These are phyloP conservation scores for Pseudozyma sp. DNA, from an alignment of 1,284 basidiomycete species.

Conservation along the genomic window DNA sequence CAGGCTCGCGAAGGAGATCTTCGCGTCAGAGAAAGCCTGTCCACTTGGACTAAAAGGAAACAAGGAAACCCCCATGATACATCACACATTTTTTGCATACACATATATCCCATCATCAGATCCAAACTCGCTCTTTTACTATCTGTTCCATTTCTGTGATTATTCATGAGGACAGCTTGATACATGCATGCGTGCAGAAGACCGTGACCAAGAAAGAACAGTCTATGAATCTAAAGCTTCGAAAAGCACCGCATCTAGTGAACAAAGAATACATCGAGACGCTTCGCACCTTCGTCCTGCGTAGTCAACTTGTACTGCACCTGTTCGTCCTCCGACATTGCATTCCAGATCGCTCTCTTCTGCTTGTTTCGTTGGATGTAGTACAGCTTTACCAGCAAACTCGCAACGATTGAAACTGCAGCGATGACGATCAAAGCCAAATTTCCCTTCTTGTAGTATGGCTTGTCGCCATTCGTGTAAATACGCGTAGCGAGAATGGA, in stretches of 20 bases:
- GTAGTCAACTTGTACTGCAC: constrained; percentile 47
- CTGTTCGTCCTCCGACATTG: constrained; percentile 28
- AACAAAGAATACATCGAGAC: constrained; percentile 47
- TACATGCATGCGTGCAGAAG: neutral
- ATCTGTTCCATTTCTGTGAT: neutral
- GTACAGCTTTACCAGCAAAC: constrained; percentile 46
- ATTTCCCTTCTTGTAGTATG: constrained; percentile 53
- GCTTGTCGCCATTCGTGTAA: constrained; percentile 50
- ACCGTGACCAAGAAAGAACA: no score
- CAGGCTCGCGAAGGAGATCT: constrained; percentile 18
- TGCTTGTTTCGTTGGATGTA: constrained; percentile 48
- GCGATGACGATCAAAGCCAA: constrained; percentile 32
- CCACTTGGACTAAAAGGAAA: constrained; percentile 21
- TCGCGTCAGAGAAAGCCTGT: constrained; percentile 36
- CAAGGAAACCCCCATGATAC: neutral
- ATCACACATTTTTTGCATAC: neutral
- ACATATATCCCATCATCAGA: neutral
- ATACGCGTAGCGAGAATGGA: constrained; percentile 46
- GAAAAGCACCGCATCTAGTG: no score
- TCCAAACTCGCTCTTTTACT: neutral
- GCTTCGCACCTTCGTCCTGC: constrained; percentile 42
- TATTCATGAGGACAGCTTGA: no score
- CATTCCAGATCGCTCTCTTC: constrained; percentile 34
- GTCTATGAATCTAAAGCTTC: no score
- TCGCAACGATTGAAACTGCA: constrained; percentile 32